Percentiles rank a stretch among this genome's conserved stretches.
Conservation (phyloP, 2,329 filamentous ascomycete genomes). For the Colletotrichum plurivorum region DNA sequence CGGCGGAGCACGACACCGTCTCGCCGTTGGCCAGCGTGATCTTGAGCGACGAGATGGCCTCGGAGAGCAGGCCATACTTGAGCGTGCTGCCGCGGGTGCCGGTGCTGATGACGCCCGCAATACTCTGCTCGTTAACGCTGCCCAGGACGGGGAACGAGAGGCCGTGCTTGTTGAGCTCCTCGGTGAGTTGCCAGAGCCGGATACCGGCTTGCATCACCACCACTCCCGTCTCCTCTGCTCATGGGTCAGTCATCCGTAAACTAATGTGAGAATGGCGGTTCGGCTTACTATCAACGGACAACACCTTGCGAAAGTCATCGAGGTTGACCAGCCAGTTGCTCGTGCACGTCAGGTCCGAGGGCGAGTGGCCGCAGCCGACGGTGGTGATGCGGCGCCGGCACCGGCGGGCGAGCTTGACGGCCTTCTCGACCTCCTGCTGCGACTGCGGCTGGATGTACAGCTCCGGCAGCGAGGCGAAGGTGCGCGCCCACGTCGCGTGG, state of each 20-base stretch:
- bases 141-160: slow-evolving; percentile 93
- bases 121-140: slow-evolving; percentile 94
- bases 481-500: slow-evolving; percentile 95
- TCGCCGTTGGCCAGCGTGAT: slow-evolving; percentile 87
- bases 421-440: slow-evolving; percentile 87
- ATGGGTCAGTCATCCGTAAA: background rate
- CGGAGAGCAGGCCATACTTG: slow-evolving; percentile 86
- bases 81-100: slow-evolving; percentile 95
- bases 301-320: slow-evolving; percentile 82
- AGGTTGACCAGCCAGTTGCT: slow-evolving; percentile 96
- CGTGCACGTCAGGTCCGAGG: slow-evolving; percentile 91
- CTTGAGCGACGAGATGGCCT: slow-evolving; percentile 80
- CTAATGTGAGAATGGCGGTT: background rate
- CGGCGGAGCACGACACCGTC: slow-evolving; percentile 78
- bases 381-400: slow-evolving; percentile 87
- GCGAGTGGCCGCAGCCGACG: slow-evolving; percentile 91
- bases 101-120: slow-evolving; percentile 92
- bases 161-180: slow-evolving; percentile 80
- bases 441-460: slow-evolving; percentile 90
- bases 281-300: slow-evolving; percentile 72
- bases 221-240: slow-evolving; percentile 69
- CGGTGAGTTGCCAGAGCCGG: slow-evolving; percentile 80
- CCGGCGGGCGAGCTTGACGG: slow-evolving; percentile 83
- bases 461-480: slow-evolving; percentile 90
- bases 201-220: slow-evolving; percentile 92